phyloP scores from a whole-genome alignment of 176 grass and related monocot genomes.

The Juncus inflexus region DNA sequence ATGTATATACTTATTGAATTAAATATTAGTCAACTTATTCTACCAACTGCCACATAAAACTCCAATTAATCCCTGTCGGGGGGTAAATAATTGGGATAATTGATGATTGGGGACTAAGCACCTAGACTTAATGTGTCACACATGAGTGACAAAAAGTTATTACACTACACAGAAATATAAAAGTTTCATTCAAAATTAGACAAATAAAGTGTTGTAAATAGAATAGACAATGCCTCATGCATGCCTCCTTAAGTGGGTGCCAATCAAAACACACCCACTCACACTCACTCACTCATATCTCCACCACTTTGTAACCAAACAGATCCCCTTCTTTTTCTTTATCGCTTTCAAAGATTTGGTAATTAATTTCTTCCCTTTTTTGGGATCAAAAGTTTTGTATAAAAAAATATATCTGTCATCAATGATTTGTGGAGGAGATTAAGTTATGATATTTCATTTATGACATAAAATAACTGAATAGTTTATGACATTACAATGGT shows the following conservation, averaged over 20 bases:
- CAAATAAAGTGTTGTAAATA: too few species aligned
- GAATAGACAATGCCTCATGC: too few species aligned
- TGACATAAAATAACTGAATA: too few species aligned
- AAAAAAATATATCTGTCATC: too few species aligned
- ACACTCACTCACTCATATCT: neutral
- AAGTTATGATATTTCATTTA: too few species aligned
- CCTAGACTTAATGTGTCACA: neutral
- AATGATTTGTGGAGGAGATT: too few species aligned
- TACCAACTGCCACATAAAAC: too few species aligned
- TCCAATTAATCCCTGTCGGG: too few species aligned
- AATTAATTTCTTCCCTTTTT: conserved; percentile 5
- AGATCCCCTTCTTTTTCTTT: neutral
- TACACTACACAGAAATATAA: conserved; percentile 1
- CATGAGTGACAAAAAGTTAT: neutral
- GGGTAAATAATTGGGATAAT: too few species aligned
- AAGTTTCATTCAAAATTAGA: neutral
- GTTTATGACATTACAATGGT: too few species aligned
- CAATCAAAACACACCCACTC: neutral
- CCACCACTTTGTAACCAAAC: neutral
- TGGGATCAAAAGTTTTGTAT: neutral
- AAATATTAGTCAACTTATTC: too few species aligned
- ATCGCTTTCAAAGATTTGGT: neutral
- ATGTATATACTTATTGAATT: too few species aligned
- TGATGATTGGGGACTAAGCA: neutral
- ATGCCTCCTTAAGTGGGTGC: neutral